phyloP scores from a whole-genome alignment of 148 eudicot species.

The Rhododendron williamsianum region DNA sequence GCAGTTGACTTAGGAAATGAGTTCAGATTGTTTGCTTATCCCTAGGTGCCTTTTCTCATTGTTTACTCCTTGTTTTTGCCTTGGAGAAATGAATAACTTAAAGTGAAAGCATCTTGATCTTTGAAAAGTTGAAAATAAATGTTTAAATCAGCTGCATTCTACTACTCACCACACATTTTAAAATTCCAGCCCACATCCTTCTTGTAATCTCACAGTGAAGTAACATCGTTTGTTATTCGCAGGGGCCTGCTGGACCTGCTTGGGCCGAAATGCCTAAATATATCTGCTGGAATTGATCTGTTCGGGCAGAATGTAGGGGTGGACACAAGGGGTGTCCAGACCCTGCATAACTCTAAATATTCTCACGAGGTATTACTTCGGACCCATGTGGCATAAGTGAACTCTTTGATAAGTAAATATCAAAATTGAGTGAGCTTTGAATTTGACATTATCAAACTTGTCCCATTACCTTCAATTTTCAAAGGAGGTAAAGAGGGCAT shows the following conservation, averaged over 20 bases:
- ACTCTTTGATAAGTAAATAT: too few species aligned
- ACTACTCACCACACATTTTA: not conserved
- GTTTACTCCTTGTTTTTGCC: not conserved
- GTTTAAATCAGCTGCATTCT: not conserved
- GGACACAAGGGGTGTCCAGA: not conserved
- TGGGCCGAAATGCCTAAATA: not conserved
- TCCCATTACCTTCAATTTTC: too few species aligned
- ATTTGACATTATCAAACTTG: too few species aligned
- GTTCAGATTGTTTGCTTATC: slow-evolving; percentile 2
- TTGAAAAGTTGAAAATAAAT: not conserved
- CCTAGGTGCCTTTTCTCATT: slow-evolving; percentile 5
- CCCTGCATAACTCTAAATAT: not conserved
- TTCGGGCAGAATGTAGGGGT: not conserved
- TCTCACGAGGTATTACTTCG: too few species aligned
- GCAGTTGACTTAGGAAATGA: slow-evolving; percentile 14
- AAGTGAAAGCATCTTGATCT: not conserved
- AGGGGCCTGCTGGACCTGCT: not conserved
- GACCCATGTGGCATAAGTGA: too few species aligned
- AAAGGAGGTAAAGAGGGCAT: too few species aligned
- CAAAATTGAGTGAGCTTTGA: too few species aligned
- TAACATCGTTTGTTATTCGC: not conserved
- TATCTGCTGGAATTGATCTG: not conserved
- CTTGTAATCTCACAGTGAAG: not conserved
- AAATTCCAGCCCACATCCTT: not conserved
- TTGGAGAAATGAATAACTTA: slow-evolving; percentile 4